Base-by-base conservation (phyloP, 352 stramenopile species). In the Pythium sp. region DNA sequence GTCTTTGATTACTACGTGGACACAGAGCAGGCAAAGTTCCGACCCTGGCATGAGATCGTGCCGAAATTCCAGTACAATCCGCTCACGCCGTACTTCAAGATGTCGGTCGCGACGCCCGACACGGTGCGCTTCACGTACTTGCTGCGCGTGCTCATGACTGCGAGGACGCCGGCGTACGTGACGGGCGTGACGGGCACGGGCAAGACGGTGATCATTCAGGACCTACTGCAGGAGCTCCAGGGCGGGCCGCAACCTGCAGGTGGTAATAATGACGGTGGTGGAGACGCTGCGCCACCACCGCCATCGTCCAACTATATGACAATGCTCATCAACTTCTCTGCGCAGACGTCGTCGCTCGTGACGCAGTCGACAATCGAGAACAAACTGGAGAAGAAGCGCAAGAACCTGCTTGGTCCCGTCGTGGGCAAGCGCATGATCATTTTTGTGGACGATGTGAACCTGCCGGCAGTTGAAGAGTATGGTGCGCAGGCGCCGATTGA, bases 381-480 rank as follows among this genome's bases (percentile, higher is more conserved):
- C 62, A 98, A 98, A 62, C 83, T 98, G 7, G 91, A 98, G 78
- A 98, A 98, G 68, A 99, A 99, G 69, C 81, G 95, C 34, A 98
- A 98, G 72, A 98, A 97, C 58, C 69, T 98, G 3, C 74, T 99
- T 0, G 95, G 96, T 0, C 91, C 96, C 0, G 87, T 95, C 0
- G 82, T 84, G 1, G 91, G 88, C 2, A 96, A 94, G 56, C 88
- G 82, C 15, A 94, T 96, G 83, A 73, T 98, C 32, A 86, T 98
- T 46, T 98, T 98, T 70, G 94, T 99, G 0, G 96, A 99, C 69
- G 96, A 99, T 66, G 88, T 99, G 2, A 99, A 99, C 70, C 82
- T 99, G 20, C 96, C 96, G 1, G 79, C 96, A 1, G 87, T 98
- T 0, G 96, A 99, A 60, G 86, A 96, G 64, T 99, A 99, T 64